These are phyloP conservation scores for Chlorophyllum brunneum DNA, from an alignment of 768 basidiomycete species.

Conservation along the genomic window DNA sequence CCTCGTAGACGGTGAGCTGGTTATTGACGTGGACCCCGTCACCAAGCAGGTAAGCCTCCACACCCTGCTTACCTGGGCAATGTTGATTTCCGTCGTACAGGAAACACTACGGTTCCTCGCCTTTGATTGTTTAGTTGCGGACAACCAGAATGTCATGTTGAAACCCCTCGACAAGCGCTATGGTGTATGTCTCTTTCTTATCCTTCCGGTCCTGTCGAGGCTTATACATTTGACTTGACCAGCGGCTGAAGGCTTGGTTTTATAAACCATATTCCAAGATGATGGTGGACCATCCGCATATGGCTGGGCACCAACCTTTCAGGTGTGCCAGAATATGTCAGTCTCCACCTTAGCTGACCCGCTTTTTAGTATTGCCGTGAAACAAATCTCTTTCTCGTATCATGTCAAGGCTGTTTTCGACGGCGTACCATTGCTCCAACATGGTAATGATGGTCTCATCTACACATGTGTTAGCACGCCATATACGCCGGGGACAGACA, in stretches of 20 bases:
- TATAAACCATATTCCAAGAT: constrained; percentile 75
- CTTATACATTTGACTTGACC: constrained; percentile 1
- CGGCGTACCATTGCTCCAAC: constrained; percentile 82
- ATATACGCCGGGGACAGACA: constrained; percentile 84
- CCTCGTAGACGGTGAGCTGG: constrained; percentile 90
- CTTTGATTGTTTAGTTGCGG: constrained; percentile 90
- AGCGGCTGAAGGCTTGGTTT: constrained; percentile 83
- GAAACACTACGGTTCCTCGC: constrained; percentile 79
- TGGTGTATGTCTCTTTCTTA: constrained; percentile 53
- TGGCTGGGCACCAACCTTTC: constrained; percentile 68
- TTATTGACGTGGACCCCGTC: constrained; percentile 79
- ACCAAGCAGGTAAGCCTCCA: constrained; percentile 57
- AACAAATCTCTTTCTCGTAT: constrained; percentile 85
- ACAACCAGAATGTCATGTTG: constrained; percentile 84
- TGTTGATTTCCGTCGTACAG: constrained; percentile 35
- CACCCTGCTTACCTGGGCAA: neutral
- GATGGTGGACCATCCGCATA: constrained; percentile 63
- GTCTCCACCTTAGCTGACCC: constrained; percentile 12
- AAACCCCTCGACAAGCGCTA: constrained; percentile 83
- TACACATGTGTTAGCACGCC: constrained; percentile 88
- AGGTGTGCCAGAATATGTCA: constrained; percentile 53
- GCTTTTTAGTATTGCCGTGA: constrained; percentile 70
- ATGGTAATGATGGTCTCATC: constrained; percentile 94
- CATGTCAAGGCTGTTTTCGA: constrained; percentile 82
- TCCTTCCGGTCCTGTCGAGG: neutral